A percentile compares a stretch with the other conserved stretches of the same genome.
Conservation (phyloP, 2,329 filamentous ascomycete species). For the Aspergillus hortae region DNA sequence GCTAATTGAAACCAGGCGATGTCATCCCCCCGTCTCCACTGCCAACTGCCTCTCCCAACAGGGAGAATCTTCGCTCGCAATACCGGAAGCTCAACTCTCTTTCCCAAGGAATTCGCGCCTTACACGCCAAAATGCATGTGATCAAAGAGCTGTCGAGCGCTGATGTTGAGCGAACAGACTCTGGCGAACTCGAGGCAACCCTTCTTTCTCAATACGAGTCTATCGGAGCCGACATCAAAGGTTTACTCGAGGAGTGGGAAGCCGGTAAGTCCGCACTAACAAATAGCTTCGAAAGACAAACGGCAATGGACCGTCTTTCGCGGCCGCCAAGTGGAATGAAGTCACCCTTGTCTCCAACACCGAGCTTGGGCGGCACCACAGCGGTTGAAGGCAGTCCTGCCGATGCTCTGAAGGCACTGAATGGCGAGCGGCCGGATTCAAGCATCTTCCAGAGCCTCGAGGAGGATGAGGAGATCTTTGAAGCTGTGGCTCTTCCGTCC, state of each 20-base stretch:
- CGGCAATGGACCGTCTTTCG: slow-evolving; percentile 57
- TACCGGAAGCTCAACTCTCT: slow-evolving; percentile 83
- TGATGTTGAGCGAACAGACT: slow-evolving; percentile 67
- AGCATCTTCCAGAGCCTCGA: slow-evolving; percentile 26
- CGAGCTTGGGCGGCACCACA: slow-evolving; percentile 44
- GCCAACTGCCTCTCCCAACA: slow-evolving; percentile 67
- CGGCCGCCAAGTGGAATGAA: slow-evolving; percentile 47
- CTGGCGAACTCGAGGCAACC: slow-evolving; percentile 69
- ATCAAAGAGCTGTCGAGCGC: slow-evolving; percentile 84
- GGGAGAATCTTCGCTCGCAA: slow-evolving; percentile 80
- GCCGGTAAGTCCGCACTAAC: slow-evolving; percentile 79
- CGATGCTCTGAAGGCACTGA: slow-evolving; percentile 74
- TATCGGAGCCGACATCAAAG: slow-evolving; percentile 80
- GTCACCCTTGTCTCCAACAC: slow-evolving; percentile 43
- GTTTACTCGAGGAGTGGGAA: slow-evolving; percentile 80
- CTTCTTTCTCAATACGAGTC: slow-evolving; percentile 91
- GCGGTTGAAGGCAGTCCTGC: slow-evolving; percentile 56
- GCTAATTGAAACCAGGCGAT: slow-evolving; percentile 28
- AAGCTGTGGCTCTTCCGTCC: slow-evolving; percentile 76
- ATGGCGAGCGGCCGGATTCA: slow-evolving; percentile 56
- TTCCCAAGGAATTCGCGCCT: slow-evolving; percentile 81
- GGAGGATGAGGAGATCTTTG: slow-evolving; percentile 76
- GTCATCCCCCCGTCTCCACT: slow-evolving; percentile 52
- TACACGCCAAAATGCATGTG: slow-evolving; percentile 93
- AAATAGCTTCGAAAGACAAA: slow-evolving; percentile 75